These are phyloP conservation scores for Nidularia sp. DNA, from an alignment of 768 basidiomycete genomes.

Conservation along the genomic window DNA sequence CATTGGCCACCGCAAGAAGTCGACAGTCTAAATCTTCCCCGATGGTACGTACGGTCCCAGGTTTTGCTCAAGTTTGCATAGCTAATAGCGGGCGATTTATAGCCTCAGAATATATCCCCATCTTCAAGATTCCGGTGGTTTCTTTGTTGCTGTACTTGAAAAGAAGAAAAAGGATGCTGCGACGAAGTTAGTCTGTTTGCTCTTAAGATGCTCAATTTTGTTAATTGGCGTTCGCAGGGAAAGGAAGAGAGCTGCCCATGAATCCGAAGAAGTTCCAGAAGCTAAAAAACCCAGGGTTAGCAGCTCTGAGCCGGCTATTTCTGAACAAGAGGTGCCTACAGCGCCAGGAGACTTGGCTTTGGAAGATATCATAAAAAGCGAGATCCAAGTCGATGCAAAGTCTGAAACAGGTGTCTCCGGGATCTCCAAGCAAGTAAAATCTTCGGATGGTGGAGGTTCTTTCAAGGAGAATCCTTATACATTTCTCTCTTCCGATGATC, in stretches of 20 bases:
- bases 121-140: constrained; percentile 94
- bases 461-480: constrained; percentile 94
- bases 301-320: constrained; percentile 1
- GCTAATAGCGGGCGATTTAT: background rate
- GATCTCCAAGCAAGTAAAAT: background rate
- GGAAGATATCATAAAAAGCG: background rate
- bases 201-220: background rate
- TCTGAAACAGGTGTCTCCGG: background rate
- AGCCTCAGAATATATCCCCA: constrained; percentile 93
- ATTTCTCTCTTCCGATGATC: constrained; percentile 68
- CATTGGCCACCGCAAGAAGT: constrained; percentile 81
- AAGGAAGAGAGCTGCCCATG: constrained; percentile 51
- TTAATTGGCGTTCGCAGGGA: constrained; percentile 17
- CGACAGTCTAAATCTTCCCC: constrained; percentile 54
- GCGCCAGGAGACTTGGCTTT: background rate
- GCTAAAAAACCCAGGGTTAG: constrained; percentile 46
- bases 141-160: constrained; percentile 91
- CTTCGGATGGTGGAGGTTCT: constrained; percentile 23
- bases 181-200: background rate
- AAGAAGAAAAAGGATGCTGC: constrained; percentile 23
- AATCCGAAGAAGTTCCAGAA: constrained; percentile 34
- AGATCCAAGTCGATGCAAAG: no score
- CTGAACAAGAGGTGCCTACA: constrained; percentile 1
- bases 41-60: constrained; percentile 50
- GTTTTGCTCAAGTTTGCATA: background rate